A percentile compares a stretch with the other conserved stretches of the same genome.
These are phyloP conservation scores for Rhizomucor pusillus DNA, from an alignment of 371 early-diverging fungal genomes.

Conservation along the genomic window DNA sequence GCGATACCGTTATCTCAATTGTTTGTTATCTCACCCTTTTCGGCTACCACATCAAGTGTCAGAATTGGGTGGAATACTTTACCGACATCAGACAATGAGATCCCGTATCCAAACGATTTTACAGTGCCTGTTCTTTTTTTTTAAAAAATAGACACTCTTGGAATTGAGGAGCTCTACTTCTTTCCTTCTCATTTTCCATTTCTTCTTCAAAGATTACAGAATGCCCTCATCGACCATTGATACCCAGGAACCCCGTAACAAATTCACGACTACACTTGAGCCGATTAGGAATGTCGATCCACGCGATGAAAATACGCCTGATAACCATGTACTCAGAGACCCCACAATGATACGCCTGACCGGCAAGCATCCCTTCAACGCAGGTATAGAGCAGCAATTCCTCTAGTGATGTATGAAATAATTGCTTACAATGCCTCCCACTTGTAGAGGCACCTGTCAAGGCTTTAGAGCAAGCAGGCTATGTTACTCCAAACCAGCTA, in stretches of 20 bases:
- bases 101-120: too few species aligned
- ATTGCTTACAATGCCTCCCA: neutral
- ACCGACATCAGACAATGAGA: too few species aligned
- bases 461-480: conserved; percentile 44
- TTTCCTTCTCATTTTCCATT: neutral
- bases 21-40: neutral
- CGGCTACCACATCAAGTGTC: neutral
- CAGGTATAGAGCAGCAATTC: conserved; percentile 23
- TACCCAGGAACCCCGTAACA: neutral
- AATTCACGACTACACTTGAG: conserved; percentile 1
- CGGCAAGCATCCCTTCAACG: conserved; percentile 61
- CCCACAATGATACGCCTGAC: conserved; percentile 45
- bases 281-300: conserved; percentile 13
- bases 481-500: conserved; percentile 54
- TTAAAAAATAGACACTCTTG: neutral
- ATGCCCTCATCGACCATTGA: neutral
- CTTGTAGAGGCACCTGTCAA: conserved; percentile 46
- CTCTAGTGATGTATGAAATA: neutral
- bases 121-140: too few species aligned
- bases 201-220: neutral
- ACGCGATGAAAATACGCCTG: conserved; percentile 45
- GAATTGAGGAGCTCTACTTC: neutral
- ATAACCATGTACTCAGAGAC: conserved; percentile 45
- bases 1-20: neutral
- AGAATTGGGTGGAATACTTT: too few species aligned